These are phyloP conservation scores for Cladophialophora carrionii DNA, from an alignment of 2,329 filamentous ascomycete genomes.

Conservation along the genomic window DNA sequence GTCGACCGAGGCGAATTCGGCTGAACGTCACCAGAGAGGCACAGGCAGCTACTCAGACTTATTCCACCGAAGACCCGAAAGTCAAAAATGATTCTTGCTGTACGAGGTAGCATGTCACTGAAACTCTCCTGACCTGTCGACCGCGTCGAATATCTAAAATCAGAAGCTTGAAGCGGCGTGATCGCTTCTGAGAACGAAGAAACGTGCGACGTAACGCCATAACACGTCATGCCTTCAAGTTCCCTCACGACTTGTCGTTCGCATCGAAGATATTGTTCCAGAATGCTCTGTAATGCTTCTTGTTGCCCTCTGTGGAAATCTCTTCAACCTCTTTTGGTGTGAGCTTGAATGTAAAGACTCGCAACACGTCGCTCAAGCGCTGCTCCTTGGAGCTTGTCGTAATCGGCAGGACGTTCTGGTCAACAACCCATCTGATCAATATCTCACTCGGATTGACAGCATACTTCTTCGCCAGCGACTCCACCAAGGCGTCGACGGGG, in stretches of 20 bases:
- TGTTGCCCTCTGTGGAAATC: constrained; percentile 52
- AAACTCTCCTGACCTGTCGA: not conserved
- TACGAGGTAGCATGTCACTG: not conserved
- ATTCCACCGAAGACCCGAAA: not conserved
- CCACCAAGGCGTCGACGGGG: constrained; percentile 58
- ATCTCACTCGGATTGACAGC: constrained; percentile 62
- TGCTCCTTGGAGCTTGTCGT: constrained; percentile 66
- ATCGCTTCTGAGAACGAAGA: not conserved
- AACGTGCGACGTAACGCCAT: not conserved
- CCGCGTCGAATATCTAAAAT: not conserved
- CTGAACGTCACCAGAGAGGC: not conserved
- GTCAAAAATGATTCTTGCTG: not conserved
- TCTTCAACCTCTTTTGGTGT: constrained; percentile 61
- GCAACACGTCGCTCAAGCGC: constrained; percentile 61
- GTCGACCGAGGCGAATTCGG: not conserved
- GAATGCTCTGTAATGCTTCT: constrained; percentile 57
- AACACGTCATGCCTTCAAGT: not conserved
- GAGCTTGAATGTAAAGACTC: constrained; percentile 60
- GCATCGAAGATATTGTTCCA: constrained; percentile 55
- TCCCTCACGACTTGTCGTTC: constrained; percentile 45
- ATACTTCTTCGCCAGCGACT: constrained; percentile 62
- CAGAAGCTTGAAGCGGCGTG: not conserved
- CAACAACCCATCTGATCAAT: constrained; percentile 62
- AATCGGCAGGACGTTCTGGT: constrained; percentile 62
- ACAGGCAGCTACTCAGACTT: not conserved